Evolutionary conservation across 208 protist species (phyloP).

Genomic region (Naegleria fowleri): DNA sequence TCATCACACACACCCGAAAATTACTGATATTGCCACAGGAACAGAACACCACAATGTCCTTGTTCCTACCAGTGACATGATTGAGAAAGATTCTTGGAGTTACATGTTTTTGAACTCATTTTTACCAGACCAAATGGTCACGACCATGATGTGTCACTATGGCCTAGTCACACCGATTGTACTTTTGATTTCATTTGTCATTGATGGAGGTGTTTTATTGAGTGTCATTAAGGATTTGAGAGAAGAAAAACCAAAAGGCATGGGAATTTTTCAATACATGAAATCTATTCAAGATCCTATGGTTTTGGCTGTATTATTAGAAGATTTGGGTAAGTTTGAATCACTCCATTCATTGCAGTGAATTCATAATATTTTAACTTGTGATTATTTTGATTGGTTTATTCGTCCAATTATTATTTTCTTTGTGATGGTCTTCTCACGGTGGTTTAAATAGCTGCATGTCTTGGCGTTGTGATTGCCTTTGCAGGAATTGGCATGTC

Average conservation of each 20-base stretch:
- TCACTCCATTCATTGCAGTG: too few relatives aligned
- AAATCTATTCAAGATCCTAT: background rate
- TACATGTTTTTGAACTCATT: background rate
- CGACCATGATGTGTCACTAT: background rate
- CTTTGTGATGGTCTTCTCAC: too few relatives aligned
- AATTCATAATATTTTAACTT: too few relatives aligned
- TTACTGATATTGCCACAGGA: background rate
- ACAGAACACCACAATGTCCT: background rate
- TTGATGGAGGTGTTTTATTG: background rate
- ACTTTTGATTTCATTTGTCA: background rate
- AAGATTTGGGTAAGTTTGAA: background rate
- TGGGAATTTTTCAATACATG: background rate
- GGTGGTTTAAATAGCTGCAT: background rate
- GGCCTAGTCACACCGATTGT: background rate
- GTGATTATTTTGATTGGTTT: too few relatives aligned
- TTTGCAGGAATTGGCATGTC: background rate
- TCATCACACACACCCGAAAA: too few relatives aligned
- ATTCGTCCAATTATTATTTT: too few relatives aligned
- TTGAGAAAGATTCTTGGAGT: background rate
- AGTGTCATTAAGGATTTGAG: background rate
- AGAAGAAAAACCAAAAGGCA: conserved; percentile 16
- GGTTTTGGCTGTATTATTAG: conserved; percentile 9
- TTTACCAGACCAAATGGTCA: background rate
- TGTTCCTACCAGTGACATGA: background rate
- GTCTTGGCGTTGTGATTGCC: background rate